Evolutionary conservation across 352 stramenopile genomes (phyloP).

Genomic region (Achlya hypogyna): DNA sequence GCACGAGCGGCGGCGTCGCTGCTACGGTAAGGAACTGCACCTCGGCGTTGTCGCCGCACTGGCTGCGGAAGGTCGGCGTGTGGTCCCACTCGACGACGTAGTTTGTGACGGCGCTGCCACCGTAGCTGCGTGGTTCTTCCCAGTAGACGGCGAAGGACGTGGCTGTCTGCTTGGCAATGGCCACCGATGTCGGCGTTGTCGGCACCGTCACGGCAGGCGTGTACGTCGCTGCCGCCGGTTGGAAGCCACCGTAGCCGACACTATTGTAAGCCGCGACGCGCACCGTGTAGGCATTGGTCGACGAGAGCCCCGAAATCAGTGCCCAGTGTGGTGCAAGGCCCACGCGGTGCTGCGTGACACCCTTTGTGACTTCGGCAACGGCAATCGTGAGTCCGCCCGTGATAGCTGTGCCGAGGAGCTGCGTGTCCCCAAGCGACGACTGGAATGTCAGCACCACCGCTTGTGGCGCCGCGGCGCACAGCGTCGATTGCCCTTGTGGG

Average conservation of each 20-base stretch:
- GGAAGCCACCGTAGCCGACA: conserved; percentile 83
- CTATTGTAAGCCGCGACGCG: conserved; percentile 92
- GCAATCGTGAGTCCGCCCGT: not conserved
- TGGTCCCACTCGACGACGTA: conserved; percentile 95
- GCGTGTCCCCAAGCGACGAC: conserved; percentile 43
- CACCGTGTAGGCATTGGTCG: conserved; percentile 75
- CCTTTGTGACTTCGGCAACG: conserved; percentile 41
- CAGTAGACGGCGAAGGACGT: conserved; percentile 44
- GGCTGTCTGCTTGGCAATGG: conserved; percentile 54
- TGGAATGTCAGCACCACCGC: conserved; percentile 39
- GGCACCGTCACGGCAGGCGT: conserved; percentile 39
- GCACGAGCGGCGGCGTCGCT: conserved; percentile 1
- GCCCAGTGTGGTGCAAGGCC: conserved; percentile 73
- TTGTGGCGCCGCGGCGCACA: conserved; percentile 34
- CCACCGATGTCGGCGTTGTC: conserved; percentile 65
- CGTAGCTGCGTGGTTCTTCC: conserved; percentile 65
- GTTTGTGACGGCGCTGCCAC: conserved; percentile 65
- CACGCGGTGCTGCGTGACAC: conserved; percentile 42
- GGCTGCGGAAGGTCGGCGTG: conserved; percentile 72
- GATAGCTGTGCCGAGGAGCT: conserved; percentile 21
- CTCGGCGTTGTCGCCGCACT: conserved; percentile 60
- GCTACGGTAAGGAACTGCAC: conserved; percentile 43
- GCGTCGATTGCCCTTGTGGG: conserved; percentile 25
- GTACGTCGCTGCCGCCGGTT: conserved; percentile 28
- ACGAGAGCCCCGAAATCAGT: conserved; percentile 65